Conservation (phyloP, 1,284 basidiomycete species). For the Apiotrichum brassicae region DNA sequence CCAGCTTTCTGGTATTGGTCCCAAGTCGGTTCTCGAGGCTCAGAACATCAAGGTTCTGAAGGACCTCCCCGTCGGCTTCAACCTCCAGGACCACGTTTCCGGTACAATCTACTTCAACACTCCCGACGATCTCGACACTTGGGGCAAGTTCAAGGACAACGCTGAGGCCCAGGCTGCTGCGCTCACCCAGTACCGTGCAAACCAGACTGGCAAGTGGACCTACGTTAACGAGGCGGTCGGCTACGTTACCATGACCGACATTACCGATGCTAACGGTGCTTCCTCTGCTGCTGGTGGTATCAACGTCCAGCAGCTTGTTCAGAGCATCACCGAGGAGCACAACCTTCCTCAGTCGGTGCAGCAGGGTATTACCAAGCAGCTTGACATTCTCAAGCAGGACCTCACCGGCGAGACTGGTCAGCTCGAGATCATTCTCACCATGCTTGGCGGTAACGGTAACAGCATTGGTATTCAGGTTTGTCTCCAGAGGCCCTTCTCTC, state of each 20-base stretch:
- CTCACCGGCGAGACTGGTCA: conserved; percentile 37
- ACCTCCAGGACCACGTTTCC: conserved; percentile 64
- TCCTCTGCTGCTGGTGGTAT: conserved; percentile 52
- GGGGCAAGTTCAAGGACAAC: conserved; percentile 32
- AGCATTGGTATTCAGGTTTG: conserved; percentile 42
- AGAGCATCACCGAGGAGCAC: conserved; percentile 54
- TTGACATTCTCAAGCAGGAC: conserved; percentile 31
- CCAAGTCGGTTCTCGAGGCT: conserved; percentile 52
- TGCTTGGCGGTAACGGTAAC: conserved; percentile 35
- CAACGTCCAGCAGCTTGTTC: conserved; percentile 58
- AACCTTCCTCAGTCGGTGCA: conserved; percentile 34
- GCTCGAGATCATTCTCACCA: conserved; percentile 42
- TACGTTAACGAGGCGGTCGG: conserved; percentile 47
- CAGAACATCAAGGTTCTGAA: conserved; percentile 51
- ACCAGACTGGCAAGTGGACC: conserved; percentile 40
- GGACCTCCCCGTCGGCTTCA: conserved; percentile 67
- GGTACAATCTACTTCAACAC: conserved; percentile 38
- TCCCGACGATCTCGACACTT: conserved; percentile 25
- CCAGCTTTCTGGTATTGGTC: conserved; percentile 66
- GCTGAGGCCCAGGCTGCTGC: conserved; percentile 18
- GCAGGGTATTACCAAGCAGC: conserved; percentile 36
- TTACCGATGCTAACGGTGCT: conserved; percentile 50
- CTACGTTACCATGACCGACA: conserved; percentile 24
- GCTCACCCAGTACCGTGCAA: conserved; percentile 27
- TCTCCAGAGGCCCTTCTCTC: conserved; percentile 47